A percentile compares a stretch with the other conserved stretches of the same genome.
phyloP scores from a whole-genome alignment of 768 basidiomycete species.

The Boletus barrowsii region DNA sequence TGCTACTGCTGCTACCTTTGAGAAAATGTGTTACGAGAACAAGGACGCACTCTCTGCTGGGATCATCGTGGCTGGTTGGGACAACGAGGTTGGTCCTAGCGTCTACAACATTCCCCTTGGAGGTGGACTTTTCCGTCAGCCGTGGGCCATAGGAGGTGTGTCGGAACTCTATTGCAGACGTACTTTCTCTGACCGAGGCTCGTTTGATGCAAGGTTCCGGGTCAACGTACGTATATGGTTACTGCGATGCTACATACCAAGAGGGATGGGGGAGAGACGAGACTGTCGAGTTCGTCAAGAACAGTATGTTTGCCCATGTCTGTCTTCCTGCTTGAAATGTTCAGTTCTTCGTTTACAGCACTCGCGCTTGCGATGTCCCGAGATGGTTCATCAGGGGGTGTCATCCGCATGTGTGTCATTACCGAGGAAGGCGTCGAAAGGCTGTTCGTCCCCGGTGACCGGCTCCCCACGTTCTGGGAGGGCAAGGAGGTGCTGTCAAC shows the following conservation, averaged over 20 bases:
- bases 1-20: slow-evolving; percentile 78
- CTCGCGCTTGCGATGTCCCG: slow-evolving; percentile 94
- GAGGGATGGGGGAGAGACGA: slow-evolving; percentile 90
- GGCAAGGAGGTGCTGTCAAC: slow-evolving; percentile 67
- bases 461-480: slow-evolving; percentile 89
- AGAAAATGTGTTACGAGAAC: slow-evolving; percentile 88
- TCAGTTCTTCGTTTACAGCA: slow-evolving; percentile 45
- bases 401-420: slow-evolving; percentile 96
- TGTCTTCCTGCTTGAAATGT: background rate
- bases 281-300: slow-evolving; percentile 92
- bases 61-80: slow-evolving; percentile 99
- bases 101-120: slow-evolving; percentile 98
- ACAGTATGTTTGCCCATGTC: slow-evolving; percentile 61
- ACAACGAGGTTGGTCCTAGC: slow-evolving; percentile 82
- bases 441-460: slow-evolving; percentile 86
- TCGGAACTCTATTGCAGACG: background rate
- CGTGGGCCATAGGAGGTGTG: slow-evolving; percentile 97
- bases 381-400: slow-evolving; percentile 97
- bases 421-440: slow-evolving; percentile 90
- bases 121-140: slow-evolving; percentile 94
- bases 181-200: background rate
- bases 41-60: slow-evolving; percentile 88
- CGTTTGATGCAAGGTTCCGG: slow-evolving; percentile 65
- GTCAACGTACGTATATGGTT: slow-evolving; percentile 97
- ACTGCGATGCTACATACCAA: slow-evolving; percentile 96